Evolutionary conservation across 805 yeast species (phyloP).

Genomic region (Pichia membranifaciens): DNA sequence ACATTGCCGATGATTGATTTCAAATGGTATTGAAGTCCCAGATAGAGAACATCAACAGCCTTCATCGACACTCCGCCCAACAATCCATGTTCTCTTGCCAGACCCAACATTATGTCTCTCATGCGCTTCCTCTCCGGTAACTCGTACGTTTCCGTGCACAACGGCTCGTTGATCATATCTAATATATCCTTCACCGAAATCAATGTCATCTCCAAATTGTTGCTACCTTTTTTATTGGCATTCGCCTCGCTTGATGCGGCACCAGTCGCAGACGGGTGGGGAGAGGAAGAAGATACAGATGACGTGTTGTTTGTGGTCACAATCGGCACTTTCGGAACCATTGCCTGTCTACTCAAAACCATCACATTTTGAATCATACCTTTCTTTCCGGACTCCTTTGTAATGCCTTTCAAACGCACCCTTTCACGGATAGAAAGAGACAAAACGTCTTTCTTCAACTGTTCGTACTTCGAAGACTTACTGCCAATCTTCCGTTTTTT

Average conservation of each 20-base stretch:
- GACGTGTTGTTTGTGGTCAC: conserved; percentile 31
- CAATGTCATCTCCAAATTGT: conserved; percentile 39
- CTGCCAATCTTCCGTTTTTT: conserved; percentile 43
- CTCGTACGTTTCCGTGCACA: conserved; percentile 71
- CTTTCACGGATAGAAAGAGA: conserved; percentile 81
- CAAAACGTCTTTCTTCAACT: conserved; percentile 79
- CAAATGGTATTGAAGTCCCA: conserved; percentile 81
- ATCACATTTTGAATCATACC: conserved; percentile 66
- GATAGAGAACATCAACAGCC: conserved; percentile 65
- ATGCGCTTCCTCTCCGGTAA: conserved; percentile 74
- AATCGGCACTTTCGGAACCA: conserved; percentile 81
- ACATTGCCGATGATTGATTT: conserved; percentile 69
- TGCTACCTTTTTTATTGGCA: conserved; percentile 2
- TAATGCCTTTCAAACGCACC: conserved; percentile 73
- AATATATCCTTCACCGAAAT: conserved; percentile 92
- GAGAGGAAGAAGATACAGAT: not conserved
- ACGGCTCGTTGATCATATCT: conserved; percentile 76
- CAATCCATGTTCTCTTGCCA: conserved; percentile 84
- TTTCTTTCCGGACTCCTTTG: conserved; percentile 75
- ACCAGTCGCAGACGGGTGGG: not conserved
- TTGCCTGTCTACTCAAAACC: conserved; percentile 63
- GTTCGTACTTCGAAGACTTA: conserved; percentile 67
- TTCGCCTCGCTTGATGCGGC: not conserved
- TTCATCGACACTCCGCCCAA: conserved; percentile 74
- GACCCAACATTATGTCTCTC: conserved; percentile 65